Conservation (phyloP, 2,329 filamentous ascomycete species). For the Sporothrix globosa region DNA sequence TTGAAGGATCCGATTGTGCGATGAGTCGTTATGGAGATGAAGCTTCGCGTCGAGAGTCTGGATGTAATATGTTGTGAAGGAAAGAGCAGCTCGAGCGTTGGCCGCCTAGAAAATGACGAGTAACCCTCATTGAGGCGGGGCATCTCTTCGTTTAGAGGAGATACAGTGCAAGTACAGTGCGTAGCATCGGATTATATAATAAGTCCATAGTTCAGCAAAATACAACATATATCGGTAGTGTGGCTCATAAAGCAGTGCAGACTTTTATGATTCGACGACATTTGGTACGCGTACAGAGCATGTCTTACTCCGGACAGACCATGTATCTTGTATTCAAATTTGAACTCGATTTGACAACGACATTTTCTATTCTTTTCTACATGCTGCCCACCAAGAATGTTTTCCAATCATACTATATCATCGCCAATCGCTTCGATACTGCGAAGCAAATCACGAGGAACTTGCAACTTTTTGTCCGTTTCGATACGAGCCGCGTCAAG, state of each 20-base stretch:
- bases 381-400: neutral
- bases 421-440: neutral
- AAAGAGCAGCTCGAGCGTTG: neutral
- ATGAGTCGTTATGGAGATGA: neutral
- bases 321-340: neutral
- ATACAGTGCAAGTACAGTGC: neutral
- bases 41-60: neutral
- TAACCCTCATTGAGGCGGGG: slow-evolving; percentile 1
- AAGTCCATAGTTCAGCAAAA: neutral
- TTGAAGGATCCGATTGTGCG: neutral
- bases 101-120: slow-evolving; percentile 7
- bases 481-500: neutral
- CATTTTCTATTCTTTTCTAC: neutral
- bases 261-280: no score
- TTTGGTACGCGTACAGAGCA: neutral
- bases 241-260: no score
- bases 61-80: neutral
- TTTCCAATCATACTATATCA: neutral
- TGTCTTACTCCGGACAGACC: neutral
- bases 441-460: neutral
- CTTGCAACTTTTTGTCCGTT: neutral
- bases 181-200: neutral
- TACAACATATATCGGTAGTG: no score
- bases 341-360: neutral
- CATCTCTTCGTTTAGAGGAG: neutral